Base-by-base conservation (phyloP, 306 rosid species). In the Acacia confusa region DNA sequence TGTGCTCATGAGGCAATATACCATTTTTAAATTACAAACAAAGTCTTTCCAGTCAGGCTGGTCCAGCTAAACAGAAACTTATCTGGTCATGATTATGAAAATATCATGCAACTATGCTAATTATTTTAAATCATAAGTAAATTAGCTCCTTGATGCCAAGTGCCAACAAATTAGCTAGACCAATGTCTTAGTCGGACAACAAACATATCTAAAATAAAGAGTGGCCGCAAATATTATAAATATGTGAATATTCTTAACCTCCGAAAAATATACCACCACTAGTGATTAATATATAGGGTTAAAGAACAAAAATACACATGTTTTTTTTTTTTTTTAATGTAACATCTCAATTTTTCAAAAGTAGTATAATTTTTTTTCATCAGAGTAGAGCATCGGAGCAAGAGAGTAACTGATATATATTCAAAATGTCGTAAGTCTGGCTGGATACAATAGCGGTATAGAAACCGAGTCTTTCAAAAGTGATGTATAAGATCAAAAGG, bases 21-120 rank as follows among this genome's bases (percentile, higher is more conserved):
- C 8, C 9, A 15, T 14, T 63, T 28, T 28, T 28, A 63, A 63
- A 63, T 28, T 14, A 9, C 9, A 13, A 63, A 28, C 41, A 63
- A 61, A 28, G 69, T 63, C 9, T 63, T 63, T 30, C 69, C 6
- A 63, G 40, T 63, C 13, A 28, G 69, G 69, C 40, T 63, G 69
- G 69, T 63, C 69, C 40, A 63, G 69, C 69, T 63, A 28, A 63
- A 63, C 69, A 28, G n/a, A 63, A 63, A 14, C 69, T 41, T 14
- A 28, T 41, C 38, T 63, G 69, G 69, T 63, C 69, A 15, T 28
- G 28, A 61, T 61, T 61, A 27, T 30, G 69, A 63, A 63, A 41
- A 5, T 28, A 63, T 63, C 69, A 63, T 63, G 20, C 69, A 14
- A 28, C 2, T 9, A 16, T 63, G 69, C 4, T 13, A 4, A 15